Conservation (phyloP, 2,329 filamentous ascomycete species). For the Nothopassalora personata region DNA sequence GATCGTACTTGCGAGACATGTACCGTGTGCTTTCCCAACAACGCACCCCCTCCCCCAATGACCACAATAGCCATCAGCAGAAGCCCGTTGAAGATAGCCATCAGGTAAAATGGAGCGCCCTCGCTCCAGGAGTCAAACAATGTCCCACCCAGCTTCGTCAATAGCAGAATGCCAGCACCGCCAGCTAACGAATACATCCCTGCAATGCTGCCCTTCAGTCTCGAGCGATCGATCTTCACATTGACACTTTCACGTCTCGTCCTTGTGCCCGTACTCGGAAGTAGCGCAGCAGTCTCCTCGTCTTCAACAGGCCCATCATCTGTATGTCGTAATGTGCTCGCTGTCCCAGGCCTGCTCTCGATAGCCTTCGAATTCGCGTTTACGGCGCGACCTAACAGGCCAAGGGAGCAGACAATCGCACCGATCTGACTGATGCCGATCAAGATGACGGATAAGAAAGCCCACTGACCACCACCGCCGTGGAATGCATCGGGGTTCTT, state of each 20-base stretch:
- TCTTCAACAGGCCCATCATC: conserved; percentile 9
- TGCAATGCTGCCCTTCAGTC: conserved; percentile 87
- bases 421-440: conserved; percentile 93
- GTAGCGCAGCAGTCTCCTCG: conserved; percentile 26
- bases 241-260: neutral
- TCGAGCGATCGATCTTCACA: conserved; percentile 28
- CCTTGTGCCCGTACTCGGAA: conserved; percentile 7
- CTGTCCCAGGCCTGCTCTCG: conserved; percentile 5
- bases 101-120: conserved; percentile 87
- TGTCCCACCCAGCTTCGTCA: conserved; percentile 85
- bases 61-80: conserved; percentile 50
- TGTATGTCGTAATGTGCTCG: conserved; percentile 11
- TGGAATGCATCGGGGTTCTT: conserved; percentile 66
- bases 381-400: conserved; percentile 75
- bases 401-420: conserved; percentile 92
- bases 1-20: neutral
- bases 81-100: conserved; percentile 79
- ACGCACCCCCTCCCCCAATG: conserved; percentile 20
- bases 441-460: conserved; percentile 67
- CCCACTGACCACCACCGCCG: conserved; percentile 53
- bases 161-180: conserved; percentile 78
- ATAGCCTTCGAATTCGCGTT: conserved; percentile 39
- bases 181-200: conserved; percentile 91
- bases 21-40: conserved; percentile 9
- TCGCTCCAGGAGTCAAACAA: conserved; percentile 72